Base-by-base conservation (phyloP, 2,329 filamentous ascomycete genomes). In the Aspergillus pseudonomiae region DNA sequence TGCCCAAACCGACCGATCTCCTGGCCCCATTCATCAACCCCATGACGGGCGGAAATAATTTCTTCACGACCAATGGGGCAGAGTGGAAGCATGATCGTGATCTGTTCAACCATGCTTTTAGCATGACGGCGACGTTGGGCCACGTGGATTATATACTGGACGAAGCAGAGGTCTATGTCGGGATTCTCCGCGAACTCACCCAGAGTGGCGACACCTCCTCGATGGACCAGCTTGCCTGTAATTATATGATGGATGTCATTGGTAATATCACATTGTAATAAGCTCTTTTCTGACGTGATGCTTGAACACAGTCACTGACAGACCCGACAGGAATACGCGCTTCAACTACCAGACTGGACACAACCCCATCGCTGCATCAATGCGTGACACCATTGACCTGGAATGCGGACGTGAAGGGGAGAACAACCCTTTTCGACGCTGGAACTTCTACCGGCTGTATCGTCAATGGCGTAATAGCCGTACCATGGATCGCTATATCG, bases 181-280 rank as follows among this genome's bases (percentile, higher is more conserved):
- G 24, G 1, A 14, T 59, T n/a, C 41, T 63, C 6, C 24, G 36
- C 10, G 50, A 39, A 1, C 48, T 30, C 6, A 41, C 50, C 19
- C 21, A 52, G 14, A 56, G 48, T 36, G 57, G 57, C 1, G 61
- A 55, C 11, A 54, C 50, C 1, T 63, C 60, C 43, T 63, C 2
- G 57, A 59, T 19, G 39, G 56, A 16, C 12, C 45, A 2, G 56
- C 61, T 4, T 55, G 46, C 6, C 28, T 28, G 26, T 28, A 28
- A 52, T 14, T 54, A 48, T 2, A 48, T 53, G 6, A 54, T 63
- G 30, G 61, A 63, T 50, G 45, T 63, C 21, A 63, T 63, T 32
- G 53, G 62, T 14, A 45, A 61, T 9, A 36, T 59, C 6, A 48
- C 57, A n/a, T 19, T 59, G 56, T 28, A 28, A 28, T 28, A 28